Percentiles rank a stretch among this genome's conserved stretches.
These are phyloP conservation scores for Fragaria vesca DNA, from an alignment of 306 rosid genomes.

Conservation along the genomic window DNA sequence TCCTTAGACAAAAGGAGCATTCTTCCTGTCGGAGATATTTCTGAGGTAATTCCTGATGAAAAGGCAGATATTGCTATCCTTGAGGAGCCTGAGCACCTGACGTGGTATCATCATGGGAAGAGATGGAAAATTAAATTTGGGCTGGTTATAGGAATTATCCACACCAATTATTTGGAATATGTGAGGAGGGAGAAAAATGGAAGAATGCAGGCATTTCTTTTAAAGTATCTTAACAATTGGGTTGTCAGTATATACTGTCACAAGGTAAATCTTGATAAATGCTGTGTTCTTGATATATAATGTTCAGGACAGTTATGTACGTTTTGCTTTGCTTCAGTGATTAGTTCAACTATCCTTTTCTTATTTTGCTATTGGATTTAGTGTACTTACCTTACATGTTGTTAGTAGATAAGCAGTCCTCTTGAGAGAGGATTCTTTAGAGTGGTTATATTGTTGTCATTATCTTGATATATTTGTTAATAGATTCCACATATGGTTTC, in stretches of 20 bases:
- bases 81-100: slow-evolving; percentile 97
- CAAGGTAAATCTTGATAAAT: slow-evolving; percentile 52
- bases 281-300: background rate
- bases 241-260: slow-evolving; percentile 90
- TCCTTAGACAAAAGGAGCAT: slow-evolving; percentile 85
- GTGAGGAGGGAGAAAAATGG: slow-evolving; percentile 98
- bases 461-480: slow-evolving; percentile 7
- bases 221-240: slow-evolving; percentile 74
- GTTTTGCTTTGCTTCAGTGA: background rate
- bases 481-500: slow-evolving; percentile 27
- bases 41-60: slow-evolving; percentile 75
- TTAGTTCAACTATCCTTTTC: background rate
- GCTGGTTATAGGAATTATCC: slow-evolving; percentile 80
- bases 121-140: slow-evolving; percentile 90
- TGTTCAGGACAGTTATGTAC: background rate
- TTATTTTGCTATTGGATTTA: background rate
- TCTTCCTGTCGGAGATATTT: slow-evolving; percentile 90
- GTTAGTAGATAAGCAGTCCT: background rate
- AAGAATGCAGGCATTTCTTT: slow-evolving; percentile 58
- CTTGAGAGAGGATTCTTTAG: background rate
- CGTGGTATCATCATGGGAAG: slow-evolving; percentile 98
- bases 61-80: slow-evolving; percentile 91
- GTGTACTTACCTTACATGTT: background rate
- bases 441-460: background rate
- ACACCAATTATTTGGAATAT: slow-evolving; percentile 94